Conservation (phyloP, 139 green algal species). For the Nannochloris sp. region DNA sequence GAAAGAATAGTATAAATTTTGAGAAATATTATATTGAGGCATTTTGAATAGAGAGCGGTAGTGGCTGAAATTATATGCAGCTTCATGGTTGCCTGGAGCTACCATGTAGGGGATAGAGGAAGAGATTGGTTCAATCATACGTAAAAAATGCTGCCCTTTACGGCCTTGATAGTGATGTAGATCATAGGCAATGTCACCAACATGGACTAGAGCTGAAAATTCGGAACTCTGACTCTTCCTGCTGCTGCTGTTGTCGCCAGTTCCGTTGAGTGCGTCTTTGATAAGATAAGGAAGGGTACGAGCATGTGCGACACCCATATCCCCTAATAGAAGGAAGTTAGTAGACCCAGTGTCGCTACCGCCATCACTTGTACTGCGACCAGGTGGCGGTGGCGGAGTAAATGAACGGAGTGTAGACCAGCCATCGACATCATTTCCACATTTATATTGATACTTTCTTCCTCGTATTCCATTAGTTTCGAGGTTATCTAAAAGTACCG, state of each 20-base stretch:
- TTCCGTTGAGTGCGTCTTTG: background rate
- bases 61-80: conserved; percentile 12
- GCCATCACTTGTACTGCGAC: background rate
- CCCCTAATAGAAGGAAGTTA: conserved; percentile 12
- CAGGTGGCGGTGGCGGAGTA: background rate
- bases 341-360: background rate
- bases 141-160: background rate
- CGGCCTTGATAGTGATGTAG: background rate
- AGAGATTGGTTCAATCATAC: background rate
- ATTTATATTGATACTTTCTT: too few species aligned
- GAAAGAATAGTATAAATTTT: conserved; percentile 19
- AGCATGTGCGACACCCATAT: conserved; percentile 16
- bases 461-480: too few species aligned
- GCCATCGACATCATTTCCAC: conserved; percentile 6
- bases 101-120: conserved; percentile 14
- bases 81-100: conserved; percentile 19
- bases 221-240: too few species aligned
- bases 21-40: background rate
- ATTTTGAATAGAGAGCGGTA: conserved; percentile 15
- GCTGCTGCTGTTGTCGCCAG: background rate
- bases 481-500: too few species aligned
- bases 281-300: conserved; percentile 3
- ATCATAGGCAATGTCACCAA: conserved; percentile 26
- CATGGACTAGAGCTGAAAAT: conserved; percentile 1
- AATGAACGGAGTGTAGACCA: conserved; percentile 1